Percentiles rank a stretch among this genome's conserved stretches.
Evolutionary conservation across 2,329 filamentous ascomycete genomes (phyloP).

Genomic region (Sarocladium kiliense): DNA sequence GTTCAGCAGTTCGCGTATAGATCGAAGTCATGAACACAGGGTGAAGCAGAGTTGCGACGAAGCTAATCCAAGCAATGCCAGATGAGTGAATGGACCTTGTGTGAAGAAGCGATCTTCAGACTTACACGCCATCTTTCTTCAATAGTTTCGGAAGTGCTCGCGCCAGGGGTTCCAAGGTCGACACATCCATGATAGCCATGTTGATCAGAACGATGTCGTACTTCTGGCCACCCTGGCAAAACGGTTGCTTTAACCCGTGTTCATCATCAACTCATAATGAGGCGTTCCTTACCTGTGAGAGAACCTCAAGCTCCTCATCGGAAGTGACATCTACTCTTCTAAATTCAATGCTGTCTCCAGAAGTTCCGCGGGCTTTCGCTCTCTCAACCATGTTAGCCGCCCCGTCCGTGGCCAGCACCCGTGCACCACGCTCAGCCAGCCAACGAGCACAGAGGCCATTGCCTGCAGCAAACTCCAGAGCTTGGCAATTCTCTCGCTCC

Average conservation of each 20-base stretch:
- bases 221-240: conserved; percentile 9
- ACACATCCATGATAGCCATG: conserved; percentile 45
- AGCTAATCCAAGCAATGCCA: too few species aligned
- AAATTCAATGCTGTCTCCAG: conserved; percentile 22
- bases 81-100: too few species aligned
- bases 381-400: conserved; percentile 33
- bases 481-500: conserved; percentile 19
- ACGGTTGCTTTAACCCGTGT: conserved; percentile 14
- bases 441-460: conserved; percentile 43
- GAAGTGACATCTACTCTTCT: conserved; percentile 33
- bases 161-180: conserved; percentile 36
- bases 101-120: too few species aligned
- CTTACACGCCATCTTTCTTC: conserved; percentile 34
- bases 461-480: conserved; percentile 44
- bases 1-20: conserved; percentile 31
- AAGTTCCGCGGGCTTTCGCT: conserved; percentile 18
- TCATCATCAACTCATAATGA: not conserved
- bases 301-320: conserved; percentile 22
- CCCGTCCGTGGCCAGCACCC: conserved; percentile 40
- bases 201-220: conserved; percentile 43
- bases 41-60: conserved; percentile 42
- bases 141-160: conserved; percentile 33
- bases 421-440: conserved; percentile 29
- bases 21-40: conserved; percentile 44
- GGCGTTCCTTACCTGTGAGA: conserved; percentile 11